Evolutionary conservation across 192 early-diverging fungal genomes (phyloP).

Genomic region (Podila epigama): DNA sequence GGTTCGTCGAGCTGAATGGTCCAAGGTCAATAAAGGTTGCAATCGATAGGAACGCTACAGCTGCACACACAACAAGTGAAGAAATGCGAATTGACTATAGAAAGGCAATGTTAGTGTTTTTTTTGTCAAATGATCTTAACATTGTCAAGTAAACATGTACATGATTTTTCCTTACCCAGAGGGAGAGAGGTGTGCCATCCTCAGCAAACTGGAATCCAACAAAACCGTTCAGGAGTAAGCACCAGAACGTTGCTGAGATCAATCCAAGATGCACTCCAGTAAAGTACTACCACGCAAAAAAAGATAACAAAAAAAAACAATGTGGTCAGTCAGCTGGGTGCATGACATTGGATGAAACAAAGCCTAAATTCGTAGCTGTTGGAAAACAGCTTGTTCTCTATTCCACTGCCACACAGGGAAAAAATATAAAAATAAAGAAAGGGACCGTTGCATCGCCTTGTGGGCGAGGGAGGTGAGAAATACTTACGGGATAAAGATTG

Average conservation of each 20-base stretch:
- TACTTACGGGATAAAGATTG: constrained; percentile 66
- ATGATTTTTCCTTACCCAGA: constrained; percentile 72
- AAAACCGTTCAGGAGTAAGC: constrained; percentile 85
- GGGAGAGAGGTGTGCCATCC: constrained; percentile 84
- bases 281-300: constrained; percentile 74
- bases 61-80: constrained; percentile 71
- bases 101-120: not conserved
- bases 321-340: constrained; percentile 2
- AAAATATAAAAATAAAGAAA: not conserved
- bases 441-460: not conserved
- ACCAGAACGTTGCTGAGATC: constrained; percentile 82
- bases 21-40: constrained; percentile 70
- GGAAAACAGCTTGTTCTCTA: not conserved
- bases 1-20: constrained; percentile 60
- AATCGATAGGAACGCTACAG: constrained; percentile 71
- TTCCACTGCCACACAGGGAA: not conserved
- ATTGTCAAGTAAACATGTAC: not conserved
- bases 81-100: constrained; percentile 78
- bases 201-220: constrained; percentile 91
- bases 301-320: not conserved
- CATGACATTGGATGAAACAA: no score
- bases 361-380: not conserved
- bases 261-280: constrained; percentile 74
- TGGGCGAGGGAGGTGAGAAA: not conserved
- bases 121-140: not conserved